phyloP scores from a whole-genome alignment of 768 basidiomycete genomes.

The Amanita exitialis region DNA sequence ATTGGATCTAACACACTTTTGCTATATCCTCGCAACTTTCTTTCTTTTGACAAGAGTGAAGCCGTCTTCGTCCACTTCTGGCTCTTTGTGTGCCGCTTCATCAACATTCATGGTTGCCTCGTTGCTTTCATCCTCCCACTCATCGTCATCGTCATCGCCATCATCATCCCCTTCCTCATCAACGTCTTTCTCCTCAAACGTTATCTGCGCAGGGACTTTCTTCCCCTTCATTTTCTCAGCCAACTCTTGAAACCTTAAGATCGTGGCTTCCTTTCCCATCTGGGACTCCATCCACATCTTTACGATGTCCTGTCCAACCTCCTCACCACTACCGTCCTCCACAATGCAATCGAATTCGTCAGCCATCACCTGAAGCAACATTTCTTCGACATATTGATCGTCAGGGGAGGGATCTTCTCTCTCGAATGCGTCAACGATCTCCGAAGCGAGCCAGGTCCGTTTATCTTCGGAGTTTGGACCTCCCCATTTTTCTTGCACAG shows the following conservation, averaged over 20 bases:
- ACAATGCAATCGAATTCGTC: slow-evolving; percentile 82
- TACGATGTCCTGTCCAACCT: slow-evolving; percentile 65
- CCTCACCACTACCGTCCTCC: slow-evolving; percentile 77
- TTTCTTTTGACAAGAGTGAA: slow-evolving; percentile 64
- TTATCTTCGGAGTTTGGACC: slow-evolving; percentile 63
- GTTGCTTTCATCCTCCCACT: slow-evolving; percentile 37
- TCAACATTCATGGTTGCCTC: slow-evolving; percentile 34
- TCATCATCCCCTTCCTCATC: slow-evolving; percentile 24
- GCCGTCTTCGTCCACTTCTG: slow-evolving; percentile 85
- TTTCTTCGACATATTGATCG: slow-evolving; percentile 68
- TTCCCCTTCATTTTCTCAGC: slow-evolving; percentile 51
- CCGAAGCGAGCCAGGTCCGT: slow-evolving; percentile 76
- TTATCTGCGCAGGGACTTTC: slow-evolving; percentile 18
- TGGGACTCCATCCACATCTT: slow-evolving; percentile 51
- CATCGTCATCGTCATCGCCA: slow-evolving; percentile 34
- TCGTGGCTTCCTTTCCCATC: slow-evolving; percentile 33
- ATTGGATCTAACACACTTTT: no score
- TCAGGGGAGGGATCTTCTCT: slow-evolving; percentile 40
- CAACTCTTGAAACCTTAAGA: slow-evolving; percentile 52
- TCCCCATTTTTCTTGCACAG: slow-evolving; percentile 82
- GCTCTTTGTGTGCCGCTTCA: slow-evolving; percentile 50
- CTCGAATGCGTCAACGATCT: slow-evolving; percentile 75
- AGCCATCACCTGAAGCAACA: slow-evolving; percentile 72
- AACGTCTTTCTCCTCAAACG: slow-evolving; percentile 34
- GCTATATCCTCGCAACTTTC: background rate